Evolutionary conservation across 2,329 filamentous ascomycete genomes (phyloP).

Genomic region (Fusarium sulawesiense): DNA sequence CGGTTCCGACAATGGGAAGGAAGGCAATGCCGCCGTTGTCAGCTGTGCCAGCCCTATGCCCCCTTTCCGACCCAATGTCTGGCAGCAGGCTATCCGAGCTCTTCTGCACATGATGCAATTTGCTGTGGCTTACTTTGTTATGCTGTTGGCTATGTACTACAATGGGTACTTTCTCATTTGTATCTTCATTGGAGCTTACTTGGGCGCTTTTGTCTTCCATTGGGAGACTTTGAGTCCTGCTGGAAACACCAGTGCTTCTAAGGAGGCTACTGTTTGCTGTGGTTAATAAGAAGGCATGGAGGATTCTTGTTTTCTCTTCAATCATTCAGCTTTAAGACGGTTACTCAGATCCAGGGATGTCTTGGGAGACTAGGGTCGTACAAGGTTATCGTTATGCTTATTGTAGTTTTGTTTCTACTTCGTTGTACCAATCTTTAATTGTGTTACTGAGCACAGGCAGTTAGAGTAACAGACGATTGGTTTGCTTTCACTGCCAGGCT

Average conservation of each 20-base stretch:
- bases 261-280: constrained; percentile 57
- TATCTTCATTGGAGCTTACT: constrained; percentile 79
- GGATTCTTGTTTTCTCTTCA: neutral
- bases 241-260: constrained; percentile 50
- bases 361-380: too few species aligned
- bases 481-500: rapidly evolving
- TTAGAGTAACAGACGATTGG: neutral
- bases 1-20: constrained; percentile 42
- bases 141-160: constrained; percentile 70
- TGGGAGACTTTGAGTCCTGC: constrained; percentile 67
- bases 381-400: neutral
- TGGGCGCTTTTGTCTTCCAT: constrained; percentile 79
- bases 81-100: constrained; percentile 75
- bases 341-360: too few species aligned
- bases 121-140: constrained; percentile 80
- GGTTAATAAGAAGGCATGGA: constrained; percentile 41
- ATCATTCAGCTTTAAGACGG: neutral
- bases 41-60: constrained; percentile 40
- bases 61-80: constrained; percentile 66
- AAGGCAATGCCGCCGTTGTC: constrained; percentile 20
- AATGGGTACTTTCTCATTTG: constrained; percentile 83
- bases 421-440: neutral
- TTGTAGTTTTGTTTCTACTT: neutral
- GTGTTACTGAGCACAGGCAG: neutral
- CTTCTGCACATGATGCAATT: constrained; percentile 77